Base-by-base conservation (phyloP, 192 early-diverging fungal species). In the Helicostylum pulchrum region DNA sequence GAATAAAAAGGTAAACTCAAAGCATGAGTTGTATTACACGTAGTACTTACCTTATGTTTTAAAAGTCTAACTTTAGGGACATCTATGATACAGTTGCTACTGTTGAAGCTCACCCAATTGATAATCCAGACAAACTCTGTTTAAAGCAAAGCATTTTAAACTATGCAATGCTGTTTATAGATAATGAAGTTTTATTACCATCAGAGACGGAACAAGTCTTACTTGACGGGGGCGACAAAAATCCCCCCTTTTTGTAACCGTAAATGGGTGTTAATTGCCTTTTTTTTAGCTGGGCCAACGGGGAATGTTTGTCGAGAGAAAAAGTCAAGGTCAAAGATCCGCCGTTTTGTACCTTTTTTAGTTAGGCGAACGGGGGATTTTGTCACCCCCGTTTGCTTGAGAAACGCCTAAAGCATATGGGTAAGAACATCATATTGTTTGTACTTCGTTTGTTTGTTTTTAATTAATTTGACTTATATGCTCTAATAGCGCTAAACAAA, bases 41-140 rank as follows among this genome's bases (percentile, higher is more conserved):
- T 53, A 53, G 20, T 53, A 14, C 52, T 14, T 53, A 30, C 44
- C 44, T 45, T 12, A 45, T 53, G 52, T 14, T 53, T 31, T 53
- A 30, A 26, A 10, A 53, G 52, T 30, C 20, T 32, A 45, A 45
- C 44, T 45, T 45, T 45, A 45, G 44, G 14, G 44, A 45, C 23
- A 31, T 53, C 30, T 53, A 53, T 26, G 30, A 26, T 26, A 9
- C 20, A 31, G 14, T 53, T 26, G 52, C 21, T 30, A 14, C 52
- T 30, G 52, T 53, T 12, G 30, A 31, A 31, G 52, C 26, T 12
- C 21, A 53, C 30, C 52, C 52, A 31, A 8, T 53, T 31, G 20
- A 53, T 45, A 9, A 45, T 4, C 44, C 44, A 1, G 44, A 45
- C 10, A 45, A 45, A 15, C 4, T 45, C 14, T 45, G 44, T 1